Base-by-base conservation (phyloP, 345 rosid genomes). In the Eucalyptus sp. region DNA sequence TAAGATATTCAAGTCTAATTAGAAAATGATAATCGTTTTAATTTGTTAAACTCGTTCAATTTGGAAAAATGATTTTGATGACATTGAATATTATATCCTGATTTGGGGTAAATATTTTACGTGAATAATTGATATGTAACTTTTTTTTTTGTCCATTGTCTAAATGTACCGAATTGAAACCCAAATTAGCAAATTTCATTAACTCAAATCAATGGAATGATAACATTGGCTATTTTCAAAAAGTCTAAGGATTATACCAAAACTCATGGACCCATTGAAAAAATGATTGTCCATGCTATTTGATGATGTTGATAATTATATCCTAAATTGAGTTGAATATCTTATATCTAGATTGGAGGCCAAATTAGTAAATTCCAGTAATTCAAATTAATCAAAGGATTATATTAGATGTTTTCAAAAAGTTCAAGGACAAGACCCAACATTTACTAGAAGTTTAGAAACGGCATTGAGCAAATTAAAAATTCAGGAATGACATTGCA, bases 401-500 rank as follows among this genome's bases (percentile, higher is more conserved):
- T 4, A n/a, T 0, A 64, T 64, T n/a, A 4, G 0, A n/a, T n/a
- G 13, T n/a, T 64, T n/a, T 64, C 18, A 52, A 52, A 52, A 52
- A 52, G 2, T 52, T 18, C 0, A 18, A 0, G 4, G 17, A 29
- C 1, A 27, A 13, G 9, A 62, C 4, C 10, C 5, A 64, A 64
- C 0, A n/a, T n/a, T 15, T 7, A 64, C 3, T n/a, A n/a, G 3
- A n/a, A 64, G 41, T 64, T 14, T 8, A 64, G 9, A n/a, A 5
- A 60, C 2, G 5, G 0, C 9, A n/a, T 64, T 0, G 4, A 6
- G 13, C 0, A 62, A 62, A 13, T 62, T 62, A 27, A 62, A 29
- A 62, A 6, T 13, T 12, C 2, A 27, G 0, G 0, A 29, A 62
- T 62, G 16, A 3, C 8, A 29, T 5, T 25, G 2, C 0, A 11